phyloP scores from a whole-genome alignment of 2,329 filamentous ascomycete genomes.

The Diplocarpon mali region DNA sequence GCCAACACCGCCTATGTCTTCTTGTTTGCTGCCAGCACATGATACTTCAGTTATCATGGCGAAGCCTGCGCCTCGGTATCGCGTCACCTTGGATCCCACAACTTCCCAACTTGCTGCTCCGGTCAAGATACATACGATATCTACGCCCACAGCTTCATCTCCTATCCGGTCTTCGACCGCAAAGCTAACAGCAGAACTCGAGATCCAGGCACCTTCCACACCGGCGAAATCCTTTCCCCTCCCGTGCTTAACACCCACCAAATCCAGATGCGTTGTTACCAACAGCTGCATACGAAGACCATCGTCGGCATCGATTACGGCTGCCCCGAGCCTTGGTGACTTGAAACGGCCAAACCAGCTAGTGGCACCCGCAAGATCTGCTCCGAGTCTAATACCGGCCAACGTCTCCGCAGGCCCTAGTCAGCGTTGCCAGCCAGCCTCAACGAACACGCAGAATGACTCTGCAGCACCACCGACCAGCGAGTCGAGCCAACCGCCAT shows the following conservation, averaged over 20 bases:
- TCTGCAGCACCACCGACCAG: background rate
- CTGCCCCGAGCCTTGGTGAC: background rate
- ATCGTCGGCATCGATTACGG: background rate
- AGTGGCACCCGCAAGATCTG: background rate
- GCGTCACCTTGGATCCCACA: background rate
- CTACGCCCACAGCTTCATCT: background rate
- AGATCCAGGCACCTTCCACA: background rate
- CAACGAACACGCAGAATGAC: background rate
- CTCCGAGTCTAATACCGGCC: conserved; percentile 1
- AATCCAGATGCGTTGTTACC: background rate
- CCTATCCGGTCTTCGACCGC: background rate
- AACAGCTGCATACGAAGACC: background rate
- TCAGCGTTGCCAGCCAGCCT: background rate
- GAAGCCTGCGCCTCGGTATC: background rate
- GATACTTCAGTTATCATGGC: background rate
- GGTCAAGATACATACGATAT: too few species aligned
- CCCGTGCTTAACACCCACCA: background rate
- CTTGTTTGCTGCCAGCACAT: background rate
- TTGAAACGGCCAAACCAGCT: background rate
- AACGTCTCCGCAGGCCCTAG: background rate
- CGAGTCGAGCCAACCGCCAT: background rate
- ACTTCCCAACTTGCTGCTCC: background rate
- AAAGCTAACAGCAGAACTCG: background rate
- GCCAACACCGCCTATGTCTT: conserved; percentile 3
- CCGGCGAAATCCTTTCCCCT: background rate